These are phyloP conservation scores for Endothia cerciana DNA, from an alignment of 2,329 filamentous ascomycete genomes.

Conservation along the genomic window DNA sequence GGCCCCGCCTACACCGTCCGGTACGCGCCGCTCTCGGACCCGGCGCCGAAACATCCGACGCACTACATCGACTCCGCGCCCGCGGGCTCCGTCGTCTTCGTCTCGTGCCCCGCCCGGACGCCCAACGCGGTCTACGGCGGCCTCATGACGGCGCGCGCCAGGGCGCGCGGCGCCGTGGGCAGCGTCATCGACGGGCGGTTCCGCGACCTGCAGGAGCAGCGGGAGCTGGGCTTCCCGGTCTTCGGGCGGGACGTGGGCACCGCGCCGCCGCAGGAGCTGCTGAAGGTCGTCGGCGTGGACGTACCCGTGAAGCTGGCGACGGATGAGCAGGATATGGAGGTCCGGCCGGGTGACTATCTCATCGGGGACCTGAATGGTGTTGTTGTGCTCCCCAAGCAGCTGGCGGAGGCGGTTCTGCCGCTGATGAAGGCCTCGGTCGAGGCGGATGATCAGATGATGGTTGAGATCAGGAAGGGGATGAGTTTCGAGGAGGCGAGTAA, in stretches of 20 bases:
- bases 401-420: constrained; percentile 45
- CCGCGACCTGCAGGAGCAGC: constrained; percentile 57
- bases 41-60: constrained; percentile 47
- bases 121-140: constrained; percentile 59
- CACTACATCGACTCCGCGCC: constrained; percentile 59
- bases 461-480: constrained; percentile 46
- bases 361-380: constrained; percentile 51
- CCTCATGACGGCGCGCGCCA: constrained; percentile 55
- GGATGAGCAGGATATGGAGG: constrained; percentile 43
- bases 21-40: constrained; percentile 52
- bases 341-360: constrained; percentile 49
- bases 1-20: constrained; percentile 60
- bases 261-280: constrained; percentile 45
- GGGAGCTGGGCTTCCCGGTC: constrained; percentile 50
- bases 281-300: constrained; percentile 48
- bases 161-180: constrained; percentile 48
- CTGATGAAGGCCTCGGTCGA: constrained; percentile 47
- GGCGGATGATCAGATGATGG: constrained; percentile 48
- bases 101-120: constrained; percentile 49
- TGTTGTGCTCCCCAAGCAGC: constrained; percentile 45
- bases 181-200: constrained; percentile 57
- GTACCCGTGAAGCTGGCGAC: constrained; percentile 45
- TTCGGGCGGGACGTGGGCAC: constrained; percentile 51
- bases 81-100: constrained; percentile 51
- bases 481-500: constrained; percentile 48